phyloP scores from a whole-genome alignment of 345 rosid species.

The Anastatica hierochuntica region DNA sequence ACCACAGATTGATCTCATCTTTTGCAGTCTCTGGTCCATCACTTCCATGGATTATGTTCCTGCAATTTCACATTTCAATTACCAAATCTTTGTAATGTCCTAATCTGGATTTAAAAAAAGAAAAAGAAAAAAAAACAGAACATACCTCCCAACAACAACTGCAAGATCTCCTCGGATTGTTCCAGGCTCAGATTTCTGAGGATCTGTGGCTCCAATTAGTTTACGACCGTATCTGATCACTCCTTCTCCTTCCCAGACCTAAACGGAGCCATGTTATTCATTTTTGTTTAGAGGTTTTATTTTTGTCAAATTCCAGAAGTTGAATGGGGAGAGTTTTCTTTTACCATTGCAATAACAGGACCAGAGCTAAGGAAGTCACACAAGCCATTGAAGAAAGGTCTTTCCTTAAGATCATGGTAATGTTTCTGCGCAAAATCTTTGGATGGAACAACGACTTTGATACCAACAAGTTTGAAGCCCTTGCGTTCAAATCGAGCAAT shows the following conservation, averaged over 20 bases:
- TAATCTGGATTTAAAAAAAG: neutral
- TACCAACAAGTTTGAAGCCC: constrained; percentile 86
- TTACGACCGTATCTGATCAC: constrained; percentile 78
- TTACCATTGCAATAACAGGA: constrained; percentile 85
- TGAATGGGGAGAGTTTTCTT: neutral
- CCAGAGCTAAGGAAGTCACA: constrained; percentile 95
- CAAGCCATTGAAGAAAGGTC: constrained; percentile 78
- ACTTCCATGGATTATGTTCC: constrained; percentile 96
- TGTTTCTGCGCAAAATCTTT: constrained; percentile 72
- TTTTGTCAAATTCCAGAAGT: neutral
- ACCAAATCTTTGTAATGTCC: neutral
- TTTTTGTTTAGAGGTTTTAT: neutral
- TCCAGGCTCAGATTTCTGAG: constrained; percentile 98
- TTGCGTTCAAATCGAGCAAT: constrained; percentile 84
- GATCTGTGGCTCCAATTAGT: constrained; percentile 96
- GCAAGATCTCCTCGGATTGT: constrained; percentile 98
- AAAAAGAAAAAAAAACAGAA: neutral
- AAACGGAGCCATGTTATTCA: neutral
- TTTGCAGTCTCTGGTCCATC: constrained; percentile 97
- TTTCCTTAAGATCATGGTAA: constrained; percentile 73
- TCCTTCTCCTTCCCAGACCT: constrained; percentile 99
- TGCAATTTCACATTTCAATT: constrained; percentile 22
- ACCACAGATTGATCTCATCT: constrained; percentile 86
- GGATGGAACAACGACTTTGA: constrained; percentile 61
- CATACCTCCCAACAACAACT: constrained; percentile 82